Evolutionary conservation across 129 eudicot species (phyloP).

Genomic region (Tagetes erecta): DNA sequence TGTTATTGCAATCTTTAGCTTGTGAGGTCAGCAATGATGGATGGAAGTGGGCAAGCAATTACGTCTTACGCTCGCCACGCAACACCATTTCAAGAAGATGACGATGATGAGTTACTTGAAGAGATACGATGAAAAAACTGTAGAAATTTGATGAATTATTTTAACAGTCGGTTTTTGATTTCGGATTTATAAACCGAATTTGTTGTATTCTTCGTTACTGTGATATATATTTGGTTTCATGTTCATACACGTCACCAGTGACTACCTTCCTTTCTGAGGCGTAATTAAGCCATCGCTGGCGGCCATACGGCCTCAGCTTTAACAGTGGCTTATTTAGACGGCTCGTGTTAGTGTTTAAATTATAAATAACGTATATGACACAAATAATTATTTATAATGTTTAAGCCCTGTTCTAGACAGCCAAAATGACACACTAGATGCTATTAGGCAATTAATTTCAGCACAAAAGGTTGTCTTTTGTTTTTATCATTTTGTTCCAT

Average conservation of each 20-base stretch:
- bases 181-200: neutral
- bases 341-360: too few species aligned
- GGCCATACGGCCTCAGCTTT: too few species aligned
- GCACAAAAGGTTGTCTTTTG: neutral
- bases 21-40: conserved; percentile 74
- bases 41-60: conserved; percentile 56
- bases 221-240: neutral
- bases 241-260: too few species aligned
- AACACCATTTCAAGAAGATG: conserved; percentile 47
- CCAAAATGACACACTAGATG: neutral
- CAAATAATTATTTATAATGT: too few species aligned
- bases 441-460: neutral
- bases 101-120: conserved; percentile 54
- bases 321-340: too few species aligned
- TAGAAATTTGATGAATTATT: neutral
- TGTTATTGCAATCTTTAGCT: conserved; percentile 39
- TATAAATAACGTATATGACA: too few species aligned
- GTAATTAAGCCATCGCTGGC: too few species aligned
- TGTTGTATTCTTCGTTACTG: neutral
- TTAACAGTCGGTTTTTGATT: neutral
- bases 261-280: too few species aligned
- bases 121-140: conserved; percentile 40
- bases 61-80: conserved; percentile 44
- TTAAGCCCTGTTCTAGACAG: too few species aligned
- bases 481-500: neutral